Percentiles rank a stretch among this genome's conserved stretches.
These are phyloP conservation scores for Zygoascus meyerae DNA, from an alignment of 1,139 yeast species.

Conservation along the genomic window DNA sequence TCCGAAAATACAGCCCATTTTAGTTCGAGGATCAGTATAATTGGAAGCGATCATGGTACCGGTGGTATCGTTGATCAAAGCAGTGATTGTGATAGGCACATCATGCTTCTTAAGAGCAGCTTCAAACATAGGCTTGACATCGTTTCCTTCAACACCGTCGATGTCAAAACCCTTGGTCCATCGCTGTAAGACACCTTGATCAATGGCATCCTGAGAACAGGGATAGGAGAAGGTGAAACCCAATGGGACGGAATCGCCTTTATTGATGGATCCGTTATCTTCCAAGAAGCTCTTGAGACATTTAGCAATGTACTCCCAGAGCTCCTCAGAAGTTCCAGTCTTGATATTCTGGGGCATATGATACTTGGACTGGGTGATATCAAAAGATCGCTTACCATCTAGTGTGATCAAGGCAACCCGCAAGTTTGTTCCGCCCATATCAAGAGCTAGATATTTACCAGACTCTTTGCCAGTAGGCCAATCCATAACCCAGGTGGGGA, in stretches of 20 bases:
- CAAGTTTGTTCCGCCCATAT: constrained; percentile 92
- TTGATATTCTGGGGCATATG: constrained; percentile 65
- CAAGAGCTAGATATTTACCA: constrained; percentile 88
- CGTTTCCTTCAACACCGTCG: constrained; percentile 87
- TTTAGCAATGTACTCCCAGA: constrained; percentile 83
- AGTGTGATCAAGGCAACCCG: constrained; percentile 81
- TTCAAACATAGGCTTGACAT: constrained; percentile 89
- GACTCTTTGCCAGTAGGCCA: constrained; percentile 86
- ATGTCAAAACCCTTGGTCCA: constrained; percentile 99
- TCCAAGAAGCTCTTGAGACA: constrained; percentile 59
- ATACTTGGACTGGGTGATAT: constrained; percentile 77
- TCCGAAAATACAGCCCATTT: constrained; percentile 95
- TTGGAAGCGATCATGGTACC: constrained; percentile 96
- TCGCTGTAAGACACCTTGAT: constrained; percentile 81
- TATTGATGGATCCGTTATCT: constrained; percentile 51
- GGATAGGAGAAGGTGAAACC: constrained; percentile 98
- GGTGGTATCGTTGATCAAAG: constrained; percentile 93
- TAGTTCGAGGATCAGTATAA: constrained; percentile 82
- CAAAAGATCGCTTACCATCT: constrained; percentile 73
- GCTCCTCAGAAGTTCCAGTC: constrained; percentile 68
- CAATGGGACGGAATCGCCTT: constrained; percentile 47
- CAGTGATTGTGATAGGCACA: constrained; percentile 81
- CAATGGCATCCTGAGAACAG: constrained; percentile 75
- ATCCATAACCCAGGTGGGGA: constrained; percentile 93
- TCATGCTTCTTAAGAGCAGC: constrained; percentile 55